phyloP scores from a whole-genome alignment of 805 yeast species.

The Nadsonia fulvescens region DNA sequence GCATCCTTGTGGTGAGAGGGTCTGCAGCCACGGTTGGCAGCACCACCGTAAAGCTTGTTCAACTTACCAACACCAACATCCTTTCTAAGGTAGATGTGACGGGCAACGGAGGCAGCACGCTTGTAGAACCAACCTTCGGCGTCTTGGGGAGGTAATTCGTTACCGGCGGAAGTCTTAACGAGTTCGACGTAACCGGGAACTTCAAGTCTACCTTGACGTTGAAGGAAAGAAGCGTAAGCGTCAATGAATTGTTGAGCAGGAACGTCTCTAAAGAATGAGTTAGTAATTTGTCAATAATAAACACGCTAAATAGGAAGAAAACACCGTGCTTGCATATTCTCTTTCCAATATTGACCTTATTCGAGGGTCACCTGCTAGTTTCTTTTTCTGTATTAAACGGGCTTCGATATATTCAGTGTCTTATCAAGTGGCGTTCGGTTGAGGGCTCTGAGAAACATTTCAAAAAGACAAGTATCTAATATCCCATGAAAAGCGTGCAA shows the following conservation, averaged over 20 bases:
- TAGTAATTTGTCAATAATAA: no score
- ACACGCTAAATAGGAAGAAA: no score
- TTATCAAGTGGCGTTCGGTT: no score
- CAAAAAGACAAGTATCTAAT: no score
- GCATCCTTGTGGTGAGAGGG: conserved; percentile 98
- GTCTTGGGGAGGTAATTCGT: conserved; percentile 99
- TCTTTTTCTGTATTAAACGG: no score
- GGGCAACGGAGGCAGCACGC: conserved; percentile 99
- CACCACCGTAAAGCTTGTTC: conserved; percentile 98
- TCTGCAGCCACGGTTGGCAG: conserved; percentile 96
- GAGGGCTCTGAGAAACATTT: no score
- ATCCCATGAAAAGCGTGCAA: no score
- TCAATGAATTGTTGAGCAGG: conserved; percentile 99
- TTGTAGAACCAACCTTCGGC: conserved; percentile 99
- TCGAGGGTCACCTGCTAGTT: no score
- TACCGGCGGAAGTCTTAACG: conserved; percentile 97
- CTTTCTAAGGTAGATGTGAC: conserved; percentile 99
- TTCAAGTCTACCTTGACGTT: conserved; percentile 99
- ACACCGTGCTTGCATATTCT: no score
- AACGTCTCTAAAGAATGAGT: conserved; percentile 63
- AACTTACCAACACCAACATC: conserved; percentile 98
- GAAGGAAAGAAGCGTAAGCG: conserved; percentile 99
- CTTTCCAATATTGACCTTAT: no score
- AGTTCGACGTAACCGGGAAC: conserved; percentile 99
- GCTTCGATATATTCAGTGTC: no score